Evolutionary conservation across 306 rosid genomes (phyloP).

Genomic region (Castanospermum australe): DNA sequence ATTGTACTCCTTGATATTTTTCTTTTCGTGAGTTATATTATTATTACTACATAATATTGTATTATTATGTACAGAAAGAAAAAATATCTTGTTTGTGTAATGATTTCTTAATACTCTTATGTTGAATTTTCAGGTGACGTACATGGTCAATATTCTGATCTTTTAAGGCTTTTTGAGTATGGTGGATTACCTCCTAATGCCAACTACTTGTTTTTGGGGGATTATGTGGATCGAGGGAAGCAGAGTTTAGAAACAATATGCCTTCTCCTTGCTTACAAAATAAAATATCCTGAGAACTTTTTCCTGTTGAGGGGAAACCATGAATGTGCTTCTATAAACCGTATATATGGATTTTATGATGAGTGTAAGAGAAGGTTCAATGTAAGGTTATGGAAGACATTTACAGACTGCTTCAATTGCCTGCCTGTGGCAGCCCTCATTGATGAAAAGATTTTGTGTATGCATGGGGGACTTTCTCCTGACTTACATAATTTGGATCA

Average conservation of each 20-base stretch:
- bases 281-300: conserved; percentile 49
- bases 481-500: conserved; percentile 67
- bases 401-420: conserved; percentile 83
- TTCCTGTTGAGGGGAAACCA: conserved; percentile 63
- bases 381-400: conserved; percentile 77
- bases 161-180: conserved; percentile 67
- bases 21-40: no score
- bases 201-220: conserved; percentile 76
- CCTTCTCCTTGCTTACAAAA: conserved; percentile 44
- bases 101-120: conserved; percentile 5
- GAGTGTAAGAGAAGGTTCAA: conserved; percentile 92
- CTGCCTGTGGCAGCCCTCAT: conserved; percentile 86
- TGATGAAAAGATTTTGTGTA: conserved; percentile 82
- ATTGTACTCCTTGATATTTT: neutral
- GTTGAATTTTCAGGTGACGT: conserved; percentile 63
- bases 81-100: neutral
- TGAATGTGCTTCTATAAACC: conserved; percentile 90
- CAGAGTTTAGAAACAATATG: conserved; percentile 56
- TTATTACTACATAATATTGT: neutral
- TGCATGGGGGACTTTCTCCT: conserved; percentile 94
- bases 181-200: conserved; percentile 86
- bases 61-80: neutral
- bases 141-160: conserved; percentile 82
- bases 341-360: conserved; percentile 86
- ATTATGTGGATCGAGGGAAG: conserved; percentile 61